Conservation (phyloP, 495 filamentous ascomycete genomes). For the Lasiosphaeria miniovina region DNA sequence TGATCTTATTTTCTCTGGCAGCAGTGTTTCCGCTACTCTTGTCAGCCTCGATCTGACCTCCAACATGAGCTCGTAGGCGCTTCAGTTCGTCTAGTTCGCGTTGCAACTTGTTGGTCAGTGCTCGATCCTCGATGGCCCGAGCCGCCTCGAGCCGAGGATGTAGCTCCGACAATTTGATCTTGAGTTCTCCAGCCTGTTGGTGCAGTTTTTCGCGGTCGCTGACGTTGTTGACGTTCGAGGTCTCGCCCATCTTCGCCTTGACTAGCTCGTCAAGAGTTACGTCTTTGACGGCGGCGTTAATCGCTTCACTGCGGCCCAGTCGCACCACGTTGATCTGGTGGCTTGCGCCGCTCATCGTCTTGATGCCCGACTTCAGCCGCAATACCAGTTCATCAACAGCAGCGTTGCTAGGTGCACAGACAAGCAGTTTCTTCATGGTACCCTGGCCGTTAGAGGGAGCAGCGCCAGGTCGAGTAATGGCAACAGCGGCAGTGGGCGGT, state of each 20-base stretch:
- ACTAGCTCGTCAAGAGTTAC: constrained; percentile 94
- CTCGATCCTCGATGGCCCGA: constrained; percentile 58
- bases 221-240: constrained; percentile 46
- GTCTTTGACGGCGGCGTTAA: constrained; percentile 84
- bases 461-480: constrained; percentile 48
- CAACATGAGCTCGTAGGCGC: constrained; percentile 67
- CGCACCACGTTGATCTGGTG: constrained; percentile 81
- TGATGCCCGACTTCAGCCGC: constrained; percentile 85
- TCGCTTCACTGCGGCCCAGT: constrained; percentile 88
- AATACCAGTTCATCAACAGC: constrained; percentile 95
- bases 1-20: constrained; percentile 78
- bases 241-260: constrained; percentile 60
- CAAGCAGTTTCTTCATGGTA: constrained; percentile 74
- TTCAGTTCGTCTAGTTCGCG: constrained; percentile 76
- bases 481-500: constrained; percentile 40
- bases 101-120: constrained; percentile 57
- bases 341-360: constrained; percentile 64
- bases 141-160: constrained; percentile 69
- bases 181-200: constrained; percentile 74
- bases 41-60: constrained; percentile 75
- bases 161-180: constrained; percentile 63
- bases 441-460: constrained; percentile 29
- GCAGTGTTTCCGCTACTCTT: constrained; percentile 77
- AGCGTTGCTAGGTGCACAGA: constrained; percentile 96
- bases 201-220: constrained; percentile 74